Conservation (phyloP, 2,329 filamentous ascomycete genomes). For the Aspergillus pseudotamarii region DNA sequence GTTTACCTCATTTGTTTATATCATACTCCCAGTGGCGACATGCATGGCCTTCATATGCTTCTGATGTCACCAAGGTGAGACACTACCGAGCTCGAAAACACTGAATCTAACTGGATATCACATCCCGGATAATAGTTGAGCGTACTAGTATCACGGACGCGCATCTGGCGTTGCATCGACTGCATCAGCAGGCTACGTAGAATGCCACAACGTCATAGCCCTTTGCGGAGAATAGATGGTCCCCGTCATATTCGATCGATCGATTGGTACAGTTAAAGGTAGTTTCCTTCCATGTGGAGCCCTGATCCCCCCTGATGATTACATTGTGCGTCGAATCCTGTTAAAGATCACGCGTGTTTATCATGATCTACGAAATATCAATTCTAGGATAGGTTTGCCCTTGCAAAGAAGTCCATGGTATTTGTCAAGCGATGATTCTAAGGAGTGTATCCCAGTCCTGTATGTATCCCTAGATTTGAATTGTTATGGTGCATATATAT, state of each 20-base stretch:
- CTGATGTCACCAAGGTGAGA: neutral
- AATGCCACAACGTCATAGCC: neutral
- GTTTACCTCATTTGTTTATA: neutral
- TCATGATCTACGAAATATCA: neutral
- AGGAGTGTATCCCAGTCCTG: too few species aligned
- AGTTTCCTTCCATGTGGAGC: neutral
- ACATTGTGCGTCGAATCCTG: neutral
- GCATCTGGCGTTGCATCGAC: neutral
- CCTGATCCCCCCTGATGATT: neutral
- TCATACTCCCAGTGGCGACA: neutral
- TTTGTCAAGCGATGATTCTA: accelerated
- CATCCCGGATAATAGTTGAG: neutral
- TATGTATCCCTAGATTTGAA: too few species aligned
- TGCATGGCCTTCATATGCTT: neutral
- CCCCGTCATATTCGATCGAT: neutral
- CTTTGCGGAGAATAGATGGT: neutral
- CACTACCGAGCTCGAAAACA: neutral
- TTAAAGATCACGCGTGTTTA: neutral
- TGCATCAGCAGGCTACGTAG: neutral
- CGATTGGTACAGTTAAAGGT: neutral
- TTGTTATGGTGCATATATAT: too few species aligned
- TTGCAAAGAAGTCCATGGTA: accelerated
- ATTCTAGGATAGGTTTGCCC: neutral
- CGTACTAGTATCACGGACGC: neutral
- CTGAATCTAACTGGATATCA: neutral